phyloP scores from a whole-genome alignment of 352 stramenopile genomes.

The Globisporangium uncinulatum region DNA sequence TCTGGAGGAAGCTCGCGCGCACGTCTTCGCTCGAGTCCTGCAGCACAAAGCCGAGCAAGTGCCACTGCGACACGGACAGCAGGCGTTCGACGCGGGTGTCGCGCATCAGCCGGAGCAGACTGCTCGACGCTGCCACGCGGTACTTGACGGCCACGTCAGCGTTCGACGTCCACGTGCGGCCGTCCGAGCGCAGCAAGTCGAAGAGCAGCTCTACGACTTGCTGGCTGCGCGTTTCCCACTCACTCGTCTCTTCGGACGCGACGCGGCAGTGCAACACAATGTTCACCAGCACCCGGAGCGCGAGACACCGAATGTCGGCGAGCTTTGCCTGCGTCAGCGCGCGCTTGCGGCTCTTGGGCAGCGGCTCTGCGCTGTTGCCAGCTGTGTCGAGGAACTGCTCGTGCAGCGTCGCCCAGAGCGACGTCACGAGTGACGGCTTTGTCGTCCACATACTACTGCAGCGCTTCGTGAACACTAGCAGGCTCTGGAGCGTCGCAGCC shows the following conservation, averaged over 20 bases:
- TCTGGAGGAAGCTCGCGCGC: conserved; percentile 64
- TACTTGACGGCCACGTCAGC: conserved; percentile 37
- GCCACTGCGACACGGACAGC: conserved; percentile 60
- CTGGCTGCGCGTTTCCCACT: conserved; percentile 18
- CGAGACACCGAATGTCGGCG: conserved; percentile 47
- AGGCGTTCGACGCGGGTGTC: conserved; percentile 44
- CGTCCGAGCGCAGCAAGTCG: conserved; percentile 54
- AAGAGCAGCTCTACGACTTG: conserved; percentile 51
- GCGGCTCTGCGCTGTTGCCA: background rate
- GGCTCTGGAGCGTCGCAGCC: conserved; percentile 44
- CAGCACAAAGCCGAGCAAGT: conserved; percentile 68
- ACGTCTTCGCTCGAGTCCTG: conserved; percentile 75
- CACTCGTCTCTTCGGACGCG: conserved; percentile 8
- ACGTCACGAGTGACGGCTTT: conserved; percentile 20
- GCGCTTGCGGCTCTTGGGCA: conserved; percentile 10
- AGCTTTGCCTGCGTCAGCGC: conserved; percentile 22
- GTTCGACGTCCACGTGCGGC: conserved; percentile 35
- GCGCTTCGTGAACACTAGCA: conserved; percentile 59
- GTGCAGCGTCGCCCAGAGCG: conserved; percentile 41
- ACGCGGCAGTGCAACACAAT: conserved; percentile 38
- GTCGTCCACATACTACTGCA: conserved; percentile 24
- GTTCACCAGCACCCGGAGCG: conserved; percentile 59
- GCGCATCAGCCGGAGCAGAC: conserved; percentile 63
- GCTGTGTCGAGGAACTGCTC: conserved; percentile 33
- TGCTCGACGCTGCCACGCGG: conserved; percentile 38